Base-by-base conservation (phyloP, 2,329 filamentous ascomycete genomes). In the Alternaria tenuissima region DNA sequence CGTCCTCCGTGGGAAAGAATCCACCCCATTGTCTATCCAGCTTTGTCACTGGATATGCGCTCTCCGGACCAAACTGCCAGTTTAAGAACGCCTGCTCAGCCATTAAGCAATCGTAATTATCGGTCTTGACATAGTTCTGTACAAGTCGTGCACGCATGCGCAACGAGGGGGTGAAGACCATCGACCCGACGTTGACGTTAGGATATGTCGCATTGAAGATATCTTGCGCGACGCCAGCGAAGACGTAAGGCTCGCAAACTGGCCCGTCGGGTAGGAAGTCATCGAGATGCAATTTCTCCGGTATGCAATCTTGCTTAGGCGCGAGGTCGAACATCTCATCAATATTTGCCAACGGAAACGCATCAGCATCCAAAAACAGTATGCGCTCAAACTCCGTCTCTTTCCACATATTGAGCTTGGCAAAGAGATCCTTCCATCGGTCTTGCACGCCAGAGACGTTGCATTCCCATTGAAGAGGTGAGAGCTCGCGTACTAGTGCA, bases 391-490 rank as follows among this genome's bases (percentile, higher is more conserved):
- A 78, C 3, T 73, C 67, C 0, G 68, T 74, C 51, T 76, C 69
- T 7, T 66, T 68, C 75, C 74, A 78, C 72, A 78, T 77, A 61
- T 77, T 67, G 18, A 78, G 66, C 46, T 78, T 78, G 5, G 74
- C 70, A 55, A 78, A 78, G 4, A 77, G 71, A 44, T 78, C 74
- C 53, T 68, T 71, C 73, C 74, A 77, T 2, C 76, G 65, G 20
- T 62, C 55, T 34, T 71, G 65, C 7, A 70, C 62, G 9, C 66
- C 67, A 1, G 57, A 34, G 4, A 64, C 61, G 20, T 72, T 68
- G 24, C 73, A 73, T 8, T 70, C 63, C 73, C 74, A 77, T 11
- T 68, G 60, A 0, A 77, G 48, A 3, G 71, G 65, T 1, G 60
- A 52, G 12, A 78, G 74, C 46, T 77, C 74, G 20, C 73, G 73